phyloP scores from a whole-genome alignment of 345 rosid genomes.

The Brassica napus region Da-Ae NC_063438.1:1888001-1888500 shows the following conservation, averaged over 20 bases:
- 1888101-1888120: conserved; percentile 5
- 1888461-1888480: conserved; percentile 61
- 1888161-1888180: neutral
- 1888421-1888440: neutral
- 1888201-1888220: neutral
- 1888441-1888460: conserved; percentile 40
- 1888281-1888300: neutral
- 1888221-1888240: neutral
- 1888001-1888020: neutral
- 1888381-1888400: conserved; percentile 8
- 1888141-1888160: neutral
- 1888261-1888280: neutral
- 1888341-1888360: neutral
- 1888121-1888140: neutral
- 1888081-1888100: neutral
- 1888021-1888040: neutral
- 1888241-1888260: neutral
- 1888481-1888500: conserved; percentile 67
- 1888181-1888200: neutral
- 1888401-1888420: neutral
- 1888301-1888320: conserved; percentile 17
- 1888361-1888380: neutral
- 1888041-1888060: neutral
- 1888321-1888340: neutral
- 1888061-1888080: neutral